Base-by-base conservation (phyloP, 495 filamentous ascomycete species). In the Xylaria flabelliformis region DNA sequence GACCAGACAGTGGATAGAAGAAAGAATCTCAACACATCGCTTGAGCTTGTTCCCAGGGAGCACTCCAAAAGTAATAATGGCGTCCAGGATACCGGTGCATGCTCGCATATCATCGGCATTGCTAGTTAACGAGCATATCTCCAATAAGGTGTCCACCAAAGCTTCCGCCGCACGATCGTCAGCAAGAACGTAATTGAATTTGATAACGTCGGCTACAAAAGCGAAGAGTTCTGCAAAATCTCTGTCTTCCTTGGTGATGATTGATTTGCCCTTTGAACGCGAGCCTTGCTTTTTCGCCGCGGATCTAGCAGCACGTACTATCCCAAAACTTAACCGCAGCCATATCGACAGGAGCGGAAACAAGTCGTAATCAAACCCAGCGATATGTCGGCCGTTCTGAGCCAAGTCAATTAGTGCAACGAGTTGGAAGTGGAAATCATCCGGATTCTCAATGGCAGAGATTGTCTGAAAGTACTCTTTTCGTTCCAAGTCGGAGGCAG, bases 161-260 rank as follows among this genome's bases (percentile, higher is more conserved):
- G 80, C 77, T 67, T 87, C 87, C 53, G 94, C 85, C 65, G 93
- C 90, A 36, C 86, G 85, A 63, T 92, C 89, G 48, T 87, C 86
- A 50, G 94, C 91, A 39, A 90, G 87, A 70, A 91, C 92, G 78
- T 91, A 91, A 80, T 94, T 95, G 81, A 95, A 91, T 74, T 91
- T 94, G 80, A 96, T 91, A 71, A 96, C 83, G 75, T 94, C 90
- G n/a, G 90, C 89, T 36, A 92, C 86, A 59, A 94, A 92, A 61
- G 88, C 84, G 75, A 97, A 92, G 8, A 97, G 82, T 68, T 89
- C 86, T 55, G 85, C 85, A 48, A 97, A 82, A 74, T 88, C 89
- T 58, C 86, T 87, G 72, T 93, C 93, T 74, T 95, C 93, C 59
- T 85, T 85, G 46, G 86, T 83, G 21, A 80, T 79, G 29, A 83